phyloP scores from a whole-genome alignment of 768 basidiomycete species.

The Daedaleopsis sinensis region DNA sequence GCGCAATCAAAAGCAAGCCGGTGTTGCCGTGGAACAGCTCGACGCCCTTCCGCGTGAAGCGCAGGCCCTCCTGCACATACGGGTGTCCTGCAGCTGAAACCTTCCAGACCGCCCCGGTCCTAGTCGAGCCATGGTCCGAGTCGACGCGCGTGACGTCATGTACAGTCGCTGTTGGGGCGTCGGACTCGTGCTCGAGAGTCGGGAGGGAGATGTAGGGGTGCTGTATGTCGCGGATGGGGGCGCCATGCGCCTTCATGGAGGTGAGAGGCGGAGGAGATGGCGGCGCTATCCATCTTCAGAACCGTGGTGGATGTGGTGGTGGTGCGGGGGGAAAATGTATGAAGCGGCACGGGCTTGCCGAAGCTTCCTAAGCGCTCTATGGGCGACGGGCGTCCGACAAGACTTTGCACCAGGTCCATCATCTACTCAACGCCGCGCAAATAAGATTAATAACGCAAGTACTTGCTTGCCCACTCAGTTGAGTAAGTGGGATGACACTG shows the following conservation, averaged over 20 bases:
- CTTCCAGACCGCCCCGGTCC: not conserved
- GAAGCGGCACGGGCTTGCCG: too few relatives aligned
- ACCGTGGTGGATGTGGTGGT: not conserved
- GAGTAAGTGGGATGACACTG: too few relatives aligned
- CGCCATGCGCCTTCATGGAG: not conserved
- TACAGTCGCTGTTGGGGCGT: not conserved
- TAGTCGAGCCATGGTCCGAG: not conserved
- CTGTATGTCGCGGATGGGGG: not conserved
- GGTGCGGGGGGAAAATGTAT: not conserved
- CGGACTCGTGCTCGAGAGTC: not conserved
- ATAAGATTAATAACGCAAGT: too few relatives aligned
- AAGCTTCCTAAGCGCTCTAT: too few relatives aligned
- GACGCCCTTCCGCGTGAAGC: not conserved
- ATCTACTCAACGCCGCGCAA: too few relatives aligned
- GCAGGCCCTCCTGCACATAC: not conserved
- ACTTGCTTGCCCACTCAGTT: too few relatives aligned
- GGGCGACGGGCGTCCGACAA: too few relatives aligned
- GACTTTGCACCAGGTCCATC: too few relatives aligned
- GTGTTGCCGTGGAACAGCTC: constrained; percentile 43
- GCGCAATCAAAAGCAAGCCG: constrained; percentile 61
- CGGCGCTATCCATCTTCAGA: not conserved
- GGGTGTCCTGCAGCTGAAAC: not conserved
- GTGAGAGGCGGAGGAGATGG: not conserved
- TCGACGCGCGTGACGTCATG: not conserved
- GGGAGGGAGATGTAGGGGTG: not conserved